A percentile compares a stretch with the other conserved stretches of the same genome.
These are phyloP conservation scores for Aphanoascus verrucosus DNA, from an alignment of 2,329 filamentous ascomycete genomes.

Conservation along the genomic window DNA sequence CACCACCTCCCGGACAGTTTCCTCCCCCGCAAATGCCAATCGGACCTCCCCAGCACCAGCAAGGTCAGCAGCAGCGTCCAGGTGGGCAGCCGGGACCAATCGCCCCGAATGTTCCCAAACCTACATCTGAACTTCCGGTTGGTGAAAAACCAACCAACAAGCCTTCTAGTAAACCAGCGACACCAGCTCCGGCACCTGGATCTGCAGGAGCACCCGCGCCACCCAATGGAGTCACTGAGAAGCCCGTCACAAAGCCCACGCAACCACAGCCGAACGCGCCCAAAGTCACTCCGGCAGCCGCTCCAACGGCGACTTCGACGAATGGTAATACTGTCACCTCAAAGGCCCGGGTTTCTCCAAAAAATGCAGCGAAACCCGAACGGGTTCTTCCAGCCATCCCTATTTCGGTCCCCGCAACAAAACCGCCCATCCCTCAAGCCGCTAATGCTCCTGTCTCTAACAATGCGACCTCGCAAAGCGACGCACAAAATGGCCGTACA, in stretches of 20 bases:
- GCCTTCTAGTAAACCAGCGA: slow-evolving; percentile 26
- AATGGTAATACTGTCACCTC: background rate
- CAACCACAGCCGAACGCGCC: slow-evolving; percentile 18
- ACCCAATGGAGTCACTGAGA: slow-evolving; percentile 19
- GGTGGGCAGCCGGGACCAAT: slow-evolving; percentile 20
- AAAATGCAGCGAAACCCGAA: slow-evolving; percentile 29
- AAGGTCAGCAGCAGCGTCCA: slow-evolving; percentile 22
- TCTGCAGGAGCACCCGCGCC: slow-evolving; percentile 19
- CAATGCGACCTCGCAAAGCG: slow-evolving; percentile 23
- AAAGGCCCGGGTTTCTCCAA: slow-evolving; percentile 17
- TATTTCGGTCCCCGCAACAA: slow-evolving; percentile 28
- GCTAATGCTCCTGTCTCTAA: slow-evolving; percentile 24
- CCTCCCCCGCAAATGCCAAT: slow-evolving; percentile 51
- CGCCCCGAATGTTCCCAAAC: slow-evolving; percentile 23
- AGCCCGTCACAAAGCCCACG: slow-evolving; percentile 23
- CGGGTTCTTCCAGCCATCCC: slow-evolving; percentile 39
- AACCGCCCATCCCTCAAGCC: slow-evolving; percentile 24
- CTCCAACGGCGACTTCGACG: slow-evolving; percentile 17
- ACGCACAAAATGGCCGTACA: slow-evolving; percentile 18
- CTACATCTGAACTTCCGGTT: slow-evolving; percentile 36
- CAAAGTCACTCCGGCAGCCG: slow-evolving; percentile 14
- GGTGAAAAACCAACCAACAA: slow-evolving; percentile 30
- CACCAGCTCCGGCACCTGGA: slow-evolving; percentile 23
- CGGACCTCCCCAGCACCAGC: slow-evolving; percentile 43
- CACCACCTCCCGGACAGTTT: slow-evolving; percentile 54